Evolutionary conservation across 306 rosid genomes (phyloP).

Genomic region (Castanea mollissima): DNA sequence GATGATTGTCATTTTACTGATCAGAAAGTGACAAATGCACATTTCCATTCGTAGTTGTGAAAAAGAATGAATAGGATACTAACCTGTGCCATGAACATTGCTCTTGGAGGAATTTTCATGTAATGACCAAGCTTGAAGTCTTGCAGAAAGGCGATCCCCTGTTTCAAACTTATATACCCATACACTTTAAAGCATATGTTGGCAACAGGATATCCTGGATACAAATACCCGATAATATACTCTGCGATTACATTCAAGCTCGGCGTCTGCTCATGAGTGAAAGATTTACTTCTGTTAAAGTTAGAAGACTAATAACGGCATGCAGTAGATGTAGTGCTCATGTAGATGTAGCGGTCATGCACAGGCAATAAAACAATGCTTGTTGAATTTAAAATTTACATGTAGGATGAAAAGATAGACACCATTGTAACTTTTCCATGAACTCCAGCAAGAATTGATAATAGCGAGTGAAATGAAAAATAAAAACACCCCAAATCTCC

Average conservation of each 20-base stretch:
- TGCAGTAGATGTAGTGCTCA: neutral
- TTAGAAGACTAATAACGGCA: neutral
- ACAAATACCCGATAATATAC: slow-evolving; percentile 69
- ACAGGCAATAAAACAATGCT: neutral
- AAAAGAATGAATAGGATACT: neutral
- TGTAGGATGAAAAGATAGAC: neutral
- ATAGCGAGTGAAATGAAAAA: neutral
- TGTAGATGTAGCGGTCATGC: neutral
- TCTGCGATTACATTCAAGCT: slow-evolving; percentile 69
- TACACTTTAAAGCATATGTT: slow-evolving; percentile 71
- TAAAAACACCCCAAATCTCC: neutral
- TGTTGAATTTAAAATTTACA: neutral
- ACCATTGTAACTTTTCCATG: neutral
- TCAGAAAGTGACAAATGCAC: neutral
- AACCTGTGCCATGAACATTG: slow-evolving; percentile 87
- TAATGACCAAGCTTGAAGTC: slow-evolving; percentile 94
- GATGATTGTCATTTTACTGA: neutral
- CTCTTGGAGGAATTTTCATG: slow-evolving; percentile 88
- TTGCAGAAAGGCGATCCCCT: slow-evolving; percentile 62
- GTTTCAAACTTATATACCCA: slow-evolving; percentile 73
- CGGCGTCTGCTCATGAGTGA: slow-evolving; percentile 42
- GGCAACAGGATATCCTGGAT: slow-evolving; percentile 84
- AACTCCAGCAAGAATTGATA: neutral
- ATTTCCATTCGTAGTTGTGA: neutral
- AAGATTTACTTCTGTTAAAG: neutral